These are phyloP conservation scores for Monilinia fructicola DNA, from an alignment of 2,329 filamentous ascomycete species.

Conservation along the genomic window DNA sequence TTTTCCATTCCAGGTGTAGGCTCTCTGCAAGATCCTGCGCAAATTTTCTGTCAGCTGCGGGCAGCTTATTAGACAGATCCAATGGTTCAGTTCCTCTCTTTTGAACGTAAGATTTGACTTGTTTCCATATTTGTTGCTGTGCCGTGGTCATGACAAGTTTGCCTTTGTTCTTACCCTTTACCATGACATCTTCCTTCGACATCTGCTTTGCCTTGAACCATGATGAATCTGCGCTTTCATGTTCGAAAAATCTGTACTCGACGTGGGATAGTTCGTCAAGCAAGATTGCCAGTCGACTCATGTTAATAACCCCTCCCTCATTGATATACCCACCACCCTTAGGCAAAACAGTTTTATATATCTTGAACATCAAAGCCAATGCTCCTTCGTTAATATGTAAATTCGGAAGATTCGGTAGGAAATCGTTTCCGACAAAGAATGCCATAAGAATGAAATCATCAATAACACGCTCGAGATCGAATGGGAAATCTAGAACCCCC, in stretches of 20 bases:
- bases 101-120: constrained; percentile 79
- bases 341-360: constrained; percentile 89
- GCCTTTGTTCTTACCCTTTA: constrained; percentile 60
- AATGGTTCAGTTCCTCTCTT: constrained; percentile 64
- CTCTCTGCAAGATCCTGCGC: constrained; percentile 80
- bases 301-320: constrained; percentile 87
- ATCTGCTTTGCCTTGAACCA: constrained; percentile 90
- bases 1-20: constrained; percentile 65
- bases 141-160: constrained; percentile 73
- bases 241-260: constrained; percentile 90
- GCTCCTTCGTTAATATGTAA: constrained; percentile 98
- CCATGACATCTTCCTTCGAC: constrained; percentile 65
- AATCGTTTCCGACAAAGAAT: constrained; percentile 99
- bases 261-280: constrained; percentile 83
- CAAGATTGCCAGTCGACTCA: constrained; percentile 73
- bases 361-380: constrained; percentile 92
- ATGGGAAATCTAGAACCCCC: constrained; percentile 70
- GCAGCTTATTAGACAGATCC: constrained; percentile 73
- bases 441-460: constrained; percentile 99
- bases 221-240: constrained; percentile 80
- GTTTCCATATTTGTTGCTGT: constrained; percentile 80
- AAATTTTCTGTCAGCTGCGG: constrained; percentile 85
- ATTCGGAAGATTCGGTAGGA: constrained; percentile 92
- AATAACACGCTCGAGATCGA: constrained; percentile 94
- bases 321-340: constrained; percentile 94